Evolutionary conservation across 768 basidiomycete genomes (phyloP).

Genomic region (Boletus reticuloceps): DNA sequence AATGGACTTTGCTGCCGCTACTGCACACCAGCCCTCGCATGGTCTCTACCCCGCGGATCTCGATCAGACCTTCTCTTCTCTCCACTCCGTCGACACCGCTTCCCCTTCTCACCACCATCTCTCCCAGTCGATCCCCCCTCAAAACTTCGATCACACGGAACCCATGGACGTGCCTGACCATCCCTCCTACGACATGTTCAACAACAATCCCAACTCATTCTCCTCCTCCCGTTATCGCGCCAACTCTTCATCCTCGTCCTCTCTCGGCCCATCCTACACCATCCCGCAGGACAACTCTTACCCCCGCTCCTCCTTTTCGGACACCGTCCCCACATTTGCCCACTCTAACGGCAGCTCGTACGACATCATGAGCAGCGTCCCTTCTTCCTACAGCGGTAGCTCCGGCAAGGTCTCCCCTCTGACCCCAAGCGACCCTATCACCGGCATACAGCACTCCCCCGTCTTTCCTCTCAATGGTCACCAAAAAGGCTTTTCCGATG

Average conservation of each 20-base stretch:
- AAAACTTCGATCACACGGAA: conserved; percentile 52
- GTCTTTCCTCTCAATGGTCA: conserved; percentile 44
- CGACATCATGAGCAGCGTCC: conserved; percentile 61
- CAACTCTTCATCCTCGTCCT: conserved; percentile 70
- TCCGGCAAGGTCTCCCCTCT: conserved; percentile 77
- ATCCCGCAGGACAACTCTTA: conserved; percentile 59
- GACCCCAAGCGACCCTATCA: conserved; percentile 64
- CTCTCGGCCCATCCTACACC: conserved; percentile 54
- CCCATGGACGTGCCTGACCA: conserved; percentile 57
- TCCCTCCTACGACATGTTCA: conserved; percentile 62
- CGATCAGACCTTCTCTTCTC: conserved; percentile 53
- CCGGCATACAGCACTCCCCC: conserved; percentile 53
- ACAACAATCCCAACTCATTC: conserved; percentile 46
- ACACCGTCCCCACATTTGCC: conserved; percentile 57
- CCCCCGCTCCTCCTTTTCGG: conserved; percentile 55
- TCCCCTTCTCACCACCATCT: conserved; percentile 38
- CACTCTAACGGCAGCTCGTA: conserved; percentile 53
- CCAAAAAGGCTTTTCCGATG: conserved; percentile 56
- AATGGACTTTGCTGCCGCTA: conserved; percentile 50
- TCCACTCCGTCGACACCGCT: conserved; percentile 38
- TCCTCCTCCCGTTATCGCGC: conserved; percentile 63
- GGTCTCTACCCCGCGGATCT: conserved; percentile 55
- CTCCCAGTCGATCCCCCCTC: conserved; percentile 34
- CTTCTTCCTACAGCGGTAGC: conserved; percentile 55
- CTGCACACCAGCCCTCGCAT: conserved; percentile 34